phyloP scores from a whole-genome alignment of 148 eudicot genomes.

The Pharnaceum exiguum region DNA sequence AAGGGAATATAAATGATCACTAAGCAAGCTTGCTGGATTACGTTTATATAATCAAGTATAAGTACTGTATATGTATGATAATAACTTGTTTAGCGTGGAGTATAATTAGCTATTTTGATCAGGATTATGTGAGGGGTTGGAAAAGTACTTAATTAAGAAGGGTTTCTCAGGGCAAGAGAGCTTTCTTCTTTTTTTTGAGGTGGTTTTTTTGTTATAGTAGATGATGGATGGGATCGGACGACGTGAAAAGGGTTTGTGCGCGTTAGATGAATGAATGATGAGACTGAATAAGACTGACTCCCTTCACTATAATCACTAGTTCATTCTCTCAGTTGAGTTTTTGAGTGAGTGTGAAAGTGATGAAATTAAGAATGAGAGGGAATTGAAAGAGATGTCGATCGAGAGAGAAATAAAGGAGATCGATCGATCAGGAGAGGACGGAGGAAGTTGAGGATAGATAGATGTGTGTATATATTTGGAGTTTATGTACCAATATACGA shows the following conservation, averaged over 20 bases:
- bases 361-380: not conserved
- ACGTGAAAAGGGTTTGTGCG: slow-evolving; percentile 29
- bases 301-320: not conserved
- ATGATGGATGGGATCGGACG: not conserved
- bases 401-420: no score
- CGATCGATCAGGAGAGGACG: no score
- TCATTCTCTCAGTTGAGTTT: no score
- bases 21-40: no score
- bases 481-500: no score
- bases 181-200: not conserved
- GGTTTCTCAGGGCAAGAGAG: not conserved
- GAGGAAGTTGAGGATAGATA: no score
- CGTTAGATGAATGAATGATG: slow-evolving; percentile 25
- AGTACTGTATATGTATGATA: no score
- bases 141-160: no score
- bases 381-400: not conserved
- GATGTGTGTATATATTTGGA: no score
- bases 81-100: not conserved
- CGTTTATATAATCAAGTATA: no score
- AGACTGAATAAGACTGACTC: slow-evolving; percentile 5
- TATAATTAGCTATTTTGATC: not conserved
- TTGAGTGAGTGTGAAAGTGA: no score
- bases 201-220: not conserved
- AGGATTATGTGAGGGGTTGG: not conserved
- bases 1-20: no score